Conservation (phyloP, 1,139 yeast genomes). For the Blastobotrys buckinghamii region DNA sequence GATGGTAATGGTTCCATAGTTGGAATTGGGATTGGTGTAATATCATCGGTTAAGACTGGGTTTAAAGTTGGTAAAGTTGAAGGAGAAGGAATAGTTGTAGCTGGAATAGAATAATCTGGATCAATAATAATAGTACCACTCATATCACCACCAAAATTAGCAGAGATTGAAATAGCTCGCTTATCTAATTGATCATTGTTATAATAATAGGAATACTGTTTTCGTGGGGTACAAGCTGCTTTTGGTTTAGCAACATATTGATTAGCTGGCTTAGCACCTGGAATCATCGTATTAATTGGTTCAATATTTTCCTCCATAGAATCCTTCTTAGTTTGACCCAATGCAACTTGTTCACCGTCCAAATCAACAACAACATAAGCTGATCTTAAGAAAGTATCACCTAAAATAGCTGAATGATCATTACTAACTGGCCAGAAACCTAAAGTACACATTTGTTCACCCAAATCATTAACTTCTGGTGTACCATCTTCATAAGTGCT, state of each 20-base stretch:
- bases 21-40: neutral
- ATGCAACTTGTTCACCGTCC: slow-evolving; percentile 54
- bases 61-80: too few relatives aligned
- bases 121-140: slow-evolving; percentile 2
- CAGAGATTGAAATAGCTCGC: neutral
- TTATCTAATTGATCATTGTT: neutral
- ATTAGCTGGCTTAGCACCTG: slow-evolving; percentile 17
- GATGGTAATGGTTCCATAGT: neutral
- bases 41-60: neutral
- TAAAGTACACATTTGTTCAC: slow-evolving; percentile 17
- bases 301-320: slow-evolving; percentile 17
- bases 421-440: slow-evolving; percentile 19
- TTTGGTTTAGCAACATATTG: slow-evolving; percentile 6
- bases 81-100: neutral
- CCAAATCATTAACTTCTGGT: slow-evolving; percentile 10
- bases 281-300: slow-evolving; percentile 19
- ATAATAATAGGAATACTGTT: too few relatives aligned
- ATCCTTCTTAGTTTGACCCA: slow-evolving; percentile 54
- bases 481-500: slow-evolving; percentile 12
- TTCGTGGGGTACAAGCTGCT: neutral
- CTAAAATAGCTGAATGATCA: slow-evolving; percentile 38
- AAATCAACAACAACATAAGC: slow-evolving; percentile 77
- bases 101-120: neutral
- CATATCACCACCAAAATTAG: neutral
- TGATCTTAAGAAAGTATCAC: slow-evolving; percentile 67